Percentiles rank a stretch among this genome's conserved stretches.
Evolutionary conservation across 2,329 filamentous ascomycete genomes (phyloP).

Genomic region (Colletotrichum chrysophilum): DNA sequence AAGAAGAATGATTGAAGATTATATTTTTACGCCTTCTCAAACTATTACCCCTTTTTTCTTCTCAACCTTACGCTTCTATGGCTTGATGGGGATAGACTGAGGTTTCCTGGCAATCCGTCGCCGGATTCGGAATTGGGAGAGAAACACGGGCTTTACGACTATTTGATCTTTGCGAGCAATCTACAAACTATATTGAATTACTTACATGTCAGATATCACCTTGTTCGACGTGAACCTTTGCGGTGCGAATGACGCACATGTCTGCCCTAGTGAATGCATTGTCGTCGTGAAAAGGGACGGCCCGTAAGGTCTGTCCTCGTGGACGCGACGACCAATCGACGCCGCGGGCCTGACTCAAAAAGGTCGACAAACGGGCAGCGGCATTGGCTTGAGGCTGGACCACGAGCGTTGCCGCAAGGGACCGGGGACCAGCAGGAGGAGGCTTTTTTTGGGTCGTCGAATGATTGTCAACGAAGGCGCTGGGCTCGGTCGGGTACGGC

Average conservation of each 20-base stretch:
- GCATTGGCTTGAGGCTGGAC: background rate
- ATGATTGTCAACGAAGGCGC: background rate
- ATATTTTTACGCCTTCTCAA: slow-evolving; percentile 12
- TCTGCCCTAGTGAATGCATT: background rate
- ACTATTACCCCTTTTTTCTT: background rate
- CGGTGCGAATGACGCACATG: background rate
- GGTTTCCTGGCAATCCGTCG: slow-evolving; percentile 41
- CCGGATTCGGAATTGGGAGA: slow-evolving; percentile 44
- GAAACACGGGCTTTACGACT: slow-evolving; percentile 1
- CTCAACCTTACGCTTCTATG: background rate
- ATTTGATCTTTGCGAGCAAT: background rate
- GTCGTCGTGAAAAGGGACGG: background rate
- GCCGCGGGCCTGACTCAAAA: background rate
- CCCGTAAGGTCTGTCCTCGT: background rate
- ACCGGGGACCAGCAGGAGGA: background rate
- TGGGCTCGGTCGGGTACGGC: slow-evolving; percentile 12
- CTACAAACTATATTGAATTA: background rate
- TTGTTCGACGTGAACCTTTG: background rate
- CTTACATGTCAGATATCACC: background rate
- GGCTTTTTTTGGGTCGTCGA: background rate
- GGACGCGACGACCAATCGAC: background rate
- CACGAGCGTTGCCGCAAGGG: background rate
- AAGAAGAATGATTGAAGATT: slow-evolving; percentile 27
- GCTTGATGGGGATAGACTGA: slow-evolving; percentile 42
- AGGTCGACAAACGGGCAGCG: background rate